phyloP scores from a whole-genome alignment of 2,329 filamentous ascomycete species.

The Talaromyces sp. region DNA sequence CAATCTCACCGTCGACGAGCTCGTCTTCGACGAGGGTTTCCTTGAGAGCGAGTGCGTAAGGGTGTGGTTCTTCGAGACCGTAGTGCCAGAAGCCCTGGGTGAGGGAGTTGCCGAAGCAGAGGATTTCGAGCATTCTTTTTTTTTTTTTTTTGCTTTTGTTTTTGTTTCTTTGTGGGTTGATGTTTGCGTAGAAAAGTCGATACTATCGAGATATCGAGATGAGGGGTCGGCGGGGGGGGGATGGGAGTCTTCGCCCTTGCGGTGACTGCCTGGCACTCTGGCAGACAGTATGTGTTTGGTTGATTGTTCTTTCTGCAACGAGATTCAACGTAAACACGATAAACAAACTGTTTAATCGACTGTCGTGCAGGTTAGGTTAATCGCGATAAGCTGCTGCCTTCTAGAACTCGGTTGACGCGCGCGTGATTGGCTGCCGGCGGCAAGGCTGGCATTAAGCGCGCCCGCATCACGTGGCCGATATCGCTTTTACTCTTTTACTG shows the following conservation, averaged over 20 bases:
- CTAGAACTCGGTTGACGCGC: background rate
- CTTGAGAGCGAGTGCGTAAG: constrained; percentile 49
- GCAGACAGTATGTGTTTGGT: background rate
- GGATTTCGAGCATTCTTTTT: constrained; percentile 30
- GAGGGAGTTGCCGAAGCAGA: constrained; percentile 62
- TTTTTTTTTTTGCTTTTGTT: background rate
- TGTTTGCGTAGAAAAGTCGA: background rate
- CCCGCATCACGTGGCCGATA: background rate
- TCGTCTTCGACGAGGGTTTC: constrained; percentile 29
- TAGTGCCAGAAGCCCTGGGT: constrained; percentile 49
- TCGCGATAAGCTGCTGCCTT: background rate
- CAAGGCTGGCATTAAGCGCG: background rate
- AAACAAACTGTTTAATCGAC: background rate
- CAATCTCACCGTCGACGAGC: constrained; percentile 25
- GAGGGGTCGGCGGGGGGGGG: background rate
- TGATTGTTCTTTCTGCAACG: background rate
- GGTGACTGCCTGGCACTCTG: background rate
- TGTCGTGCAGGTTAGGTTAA: background rate
- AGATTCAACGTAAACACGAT: background rate
- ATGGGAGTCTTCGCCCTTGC: background rate
- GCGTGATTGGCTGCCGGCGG: background rate
- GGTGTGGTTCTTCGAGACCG: constrained; percentile 39
- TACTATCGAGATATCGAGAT: background rate
- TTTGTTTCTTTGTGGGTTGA: no score
- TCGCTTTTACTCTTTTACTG: background rate